phyloP scores from a whole-genome alignment of 768 basidiomycete genomes.

The Gloeostereum incarnatum region DNA sequence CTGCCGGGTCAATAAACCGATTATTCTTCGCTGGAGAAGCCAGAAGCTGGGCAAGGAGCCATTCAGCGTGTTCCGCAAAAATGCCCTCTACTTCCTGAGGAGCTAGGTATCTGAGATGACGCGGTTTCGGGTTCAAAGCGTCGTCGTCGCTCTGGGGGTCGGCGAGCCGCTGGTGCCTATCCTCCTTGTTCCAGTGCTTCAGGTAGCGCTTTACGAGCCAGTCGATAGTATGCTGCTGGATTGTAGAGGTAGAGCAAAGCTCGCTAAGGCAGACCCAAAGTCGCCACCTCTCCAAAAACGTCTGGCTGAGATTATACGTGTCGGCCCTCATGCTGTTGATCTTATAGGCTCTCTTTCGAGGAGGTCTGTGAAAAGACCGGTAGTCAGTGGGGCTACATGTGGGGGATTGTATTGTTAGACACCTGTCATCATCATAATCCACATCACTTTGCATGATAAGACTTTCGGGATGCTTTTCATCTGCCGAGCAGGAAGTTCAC shows the following conservation, averaged over 20 bases:
- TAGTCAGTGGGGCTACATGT: too few relatives aligned
- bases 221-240: constrained; percentile 18
- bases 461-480: too few relatives aligned
- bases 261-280: not conserved
- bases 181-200: constrained; percentile 11
- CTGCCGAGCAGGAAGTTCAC: too few relatives aligned
- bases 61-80: constrained; percentile 27
- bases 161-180: constrained; percentile 15
- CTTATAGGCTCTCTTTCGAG: not conserved
- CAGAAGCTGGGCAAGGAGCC: constrained; percentile 23
- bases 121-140: constrained; percentile 17
- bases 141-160: constrained; percentile 19
- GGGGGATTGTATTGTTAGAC: too few relatives aligned
- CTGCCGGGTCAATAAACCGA: not conserved
- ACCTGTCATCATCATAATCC: too few relatives aligned
- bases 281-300: constrained; percentile 4
- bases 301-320: constrained; percentile 2
- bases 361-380: not conserved
- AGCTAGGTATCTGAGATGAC: constrained; percentile 25
- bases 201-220: constrained; percentile 27
- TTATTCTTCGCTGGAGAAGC: not conserved
- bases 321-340: not conserved
- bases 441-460: too few relatives aligned
- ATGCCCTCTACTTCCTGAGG: constrained; percentile 25
- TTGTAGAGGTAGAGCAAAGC: constrained; percentile 4